Evolutionary conservation across 2,329 filamentous ascomycete species (phyloP).

Genomic region (Orbilia oligospora): DNA sequence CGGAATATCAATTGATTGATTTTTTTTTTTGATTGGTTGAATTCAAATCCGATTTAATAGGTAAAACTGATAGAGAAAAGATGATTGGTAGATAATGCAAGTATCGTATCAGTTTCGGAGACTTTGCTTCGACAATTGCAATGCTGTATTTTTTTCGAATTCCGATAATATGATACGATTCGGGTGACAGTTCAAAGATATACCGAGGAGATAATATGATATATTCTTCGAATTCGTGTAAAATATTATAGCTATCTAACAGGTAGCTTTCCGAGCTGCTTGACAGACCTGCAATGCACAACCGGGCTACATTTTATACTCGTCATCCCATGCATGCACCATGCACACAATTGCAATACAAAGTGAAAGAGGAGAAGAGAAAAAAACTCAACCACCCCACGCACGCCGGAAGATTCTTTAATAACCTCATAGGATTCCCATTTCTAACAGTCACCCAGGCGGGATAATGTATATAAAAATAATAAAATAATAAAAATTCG

Average conservation of each 20-base stretch:
- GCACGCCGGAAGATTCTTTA: slow-evolving; percentile 49
- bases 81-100: neutral
- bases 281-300: too few relatives aligned
- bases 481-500: too few relatives aligned
- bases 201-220: slow-evolving; percentile 9
- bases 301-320: slow-evolving; percentile 29
- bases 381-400: slow-evolving; percentile 20
- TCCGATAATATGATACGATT: slow-evolving; percentile 31
- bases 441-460: slow-evolving; percentile 14
- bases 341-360: too few relatives aligned
- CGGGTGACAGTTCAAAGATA: neutral
- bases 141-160: neutral
- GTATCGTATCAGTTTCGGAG: neutral
- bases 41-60: too few relatives aligned
- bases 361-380: too few relatives aligned
- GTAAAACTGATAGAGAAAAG: neutral
- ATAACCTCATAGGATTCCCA: slow-evolving; percentile 25
- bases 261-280: neutral
- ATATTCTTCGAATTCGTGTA: neutral
- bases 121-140: neutral
- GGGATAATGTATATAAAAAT: slow-evolving; percentile 5
- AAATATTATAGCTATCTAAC: neutral
- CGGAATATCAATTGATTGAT: slow-evolving; percentile 1
- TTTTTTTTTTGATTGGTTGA: neutral
- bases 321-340: slow-evolving; percentile 5